Conservation (phyloP, 2,329 filamentous ascomycete genomes). For the Macrophomina phaseolina region DNA sequence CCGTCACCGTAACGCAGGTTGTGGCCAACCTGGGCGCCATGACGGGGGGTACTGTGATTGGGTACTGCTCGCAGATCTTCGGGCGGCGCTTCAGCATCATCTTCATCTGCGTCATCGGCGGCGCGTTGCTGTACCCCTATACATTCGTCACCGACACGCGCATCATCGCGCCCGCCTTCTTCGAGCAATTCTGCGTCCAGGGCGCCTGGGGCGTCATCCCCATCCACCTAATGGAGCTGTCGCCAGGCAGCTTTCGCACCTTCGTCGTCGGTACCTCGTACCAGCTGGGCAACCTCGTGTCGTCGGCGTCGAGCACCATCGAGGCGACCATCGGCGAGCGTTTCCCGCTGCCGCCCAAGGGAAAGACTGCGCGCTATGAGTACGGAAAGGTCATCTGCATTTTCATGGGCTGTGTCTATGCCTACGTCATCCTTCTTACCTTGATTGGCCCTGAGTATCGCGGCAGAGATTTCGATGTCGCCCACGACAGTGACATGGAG, state of each 20-base stretch:
- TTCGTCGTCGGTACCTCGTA: slow-evolving; percentile 77
- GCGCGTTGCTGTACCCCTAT: slow-evolving; percentile 83
- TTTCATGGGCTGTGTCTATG: slow-evolving; percentile 85
- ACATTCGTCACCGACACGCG: slow-evolving; percentile 67
- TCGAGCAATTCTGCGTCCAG: slow-evolving; percentile 61
- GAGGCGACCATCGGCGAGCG: slow-evolving; percentile 75
- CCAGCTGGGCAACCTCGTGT: slow-evolving; percentile 78
- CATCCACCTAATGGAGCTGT: slow-evolving; percentile 75
- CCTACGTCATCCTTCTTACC: slow-evolving; percentile 66
- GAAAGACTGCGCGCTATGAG: slow-evolving; percentile 43
- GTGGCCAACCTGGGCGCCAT: slow-evolving; percentile 59
- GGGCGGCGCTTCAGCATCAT: slow-evolving; percentile 56
- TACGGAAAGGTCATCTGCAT: slow-evolving; percentile 89
- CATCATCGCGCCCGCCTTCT: slow-evolving; percentile 82
- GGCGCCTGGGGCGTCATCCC: slow-evolving; percentile 48
- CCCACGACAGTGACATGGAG: slow-evolving; percentile 42
- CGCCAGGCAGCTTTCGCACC: slow-evolving; percentile 73
- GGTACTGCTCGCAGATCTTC: slow-evolving; percentile 54
- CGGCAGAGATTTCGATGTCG: slow-evolving; percentile 40
- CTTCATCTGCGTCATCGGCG: slow-evolving; percentile 64
- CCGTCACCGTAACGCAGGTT: slow-evolving; percentile 56
- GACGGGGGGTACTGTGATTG: slow-evolving; percentile 52
- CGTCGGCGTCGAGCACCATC: slow-evolving; percentile 73
- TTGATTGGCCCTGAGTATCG: slow-evolving; percentile 64
- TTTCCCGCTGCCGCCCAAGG: slow-evolving; percentile 69